These are phyloP conservation scores for Leccinum truebloodii DNA, from an alignment of 768 basidiomycete species.

Conservation along the genomic window DNA sequence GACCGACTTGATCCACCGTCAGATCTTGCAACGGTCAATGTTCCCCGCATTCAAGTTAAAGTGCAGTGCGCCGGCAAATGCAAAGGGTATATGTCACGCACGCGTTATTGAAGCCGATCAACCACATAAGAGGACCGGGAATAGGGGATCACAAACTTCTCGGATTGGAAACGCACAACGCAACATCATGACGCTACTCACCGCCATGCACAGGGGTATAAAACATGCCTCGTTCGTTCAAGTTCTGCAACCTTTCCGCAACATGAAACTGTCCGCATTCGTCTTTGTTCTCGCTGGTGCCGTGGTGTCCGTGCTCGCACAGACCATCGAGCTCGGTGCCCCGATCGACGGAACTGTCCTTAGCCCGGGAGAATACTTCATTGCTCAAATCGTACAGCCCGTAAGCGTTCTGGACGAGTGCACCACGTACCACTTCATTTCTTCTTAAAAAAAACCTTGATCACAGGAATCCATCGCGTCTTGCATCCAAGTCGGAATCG, in stretches of 20 bases:
- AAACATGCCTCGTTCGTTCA: neutral
- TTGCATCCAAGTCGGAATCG: slow-evolving; percentile 33
- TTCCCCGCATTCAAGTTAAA: neutral
- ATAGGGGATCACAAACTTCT: neutral
- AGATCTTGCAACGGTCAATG: neutral
- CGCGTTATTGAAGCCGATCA: too few species aligned
- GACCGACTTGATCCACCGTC: neutral
- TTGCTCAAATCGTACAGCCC: slow-evolving; percentile 21
- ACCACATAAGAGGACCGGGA: too few species aligned
- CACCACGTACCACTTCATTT: neutral
- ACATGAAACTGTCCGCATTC: slow-evolving; percentile 21
- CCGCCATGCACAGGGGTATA: neutral
- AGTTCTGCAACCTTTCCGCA: neutral
- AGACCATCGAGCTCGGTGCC: slow-evolving; percentile 30
- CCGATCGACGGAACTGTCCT: slow-evolving; percentile 26
- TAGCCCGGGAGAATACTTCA: slow-evolving; percentile 17
- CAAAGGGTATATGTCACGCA: too few species aligned
- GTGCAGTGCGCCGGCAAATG: neutral
- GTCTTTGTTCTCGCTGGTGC: slow-evolving; percentile 8
- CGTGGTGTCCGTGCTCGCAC: slow-evolving; percentile 18
- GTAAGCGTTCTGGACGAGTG: slow-evolving; percentile 13
- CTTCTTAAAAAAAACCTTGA: neutral
- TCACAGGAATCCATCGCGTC: slow-evolving; percentile 19
- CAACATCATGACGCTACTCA: neutral
- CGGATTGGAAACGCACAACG: too few species aligned